Evolutionary conservation across 345 rosid species (phyloP), one percentile per base, ranked within the genome.

Genomic region (Melastoma malabathricum): DNA sequence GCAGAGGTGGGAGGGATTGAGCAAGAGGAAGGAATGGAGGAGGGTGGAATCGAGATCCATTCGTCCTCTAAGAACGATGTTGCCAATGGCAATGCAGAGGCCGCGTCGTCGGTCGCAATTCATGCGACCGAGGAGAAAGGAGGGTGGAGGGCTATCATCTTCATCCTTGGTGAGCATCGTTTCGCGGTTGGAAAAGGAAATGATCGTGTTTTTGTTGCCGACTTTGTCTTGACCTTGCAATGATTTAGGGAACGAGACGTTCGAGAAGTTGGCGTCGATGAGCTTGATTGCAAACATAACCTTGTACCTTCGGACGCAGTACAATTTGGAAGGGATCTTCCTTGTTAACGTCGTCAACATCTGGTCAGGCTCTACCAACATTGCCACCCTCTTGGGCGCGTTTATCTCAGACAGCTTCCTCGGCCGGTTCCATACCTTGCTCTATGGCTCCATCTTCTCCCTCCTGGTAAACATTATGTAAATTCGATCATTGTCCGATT

Each of bases 241-340:
- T 14, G 16, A 10, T 53, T 1, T 15, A 76, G 88, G 77, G 59
- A 86, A 86, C 27, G 79, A 86, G 56, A 69, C 88, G 0, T 80
- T 86, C 45, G 95, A 82, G 76, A 86, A 80, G 65, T 57, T 78
- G 59, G 90, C 95, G 13, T 82, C 86, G 1, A 74, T 82, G 85
- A 68, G 88, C 51, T 58, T 82, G 61, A 64, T 82, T 22, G 71
- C 76, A 34, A 76, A 80, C 57, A 41, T 82, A 45, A 59, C 73
- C 19, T 70, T 84, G 45, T 79, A 77, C 65, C 67, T 86, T 58
- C 65, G 66, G 19, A 65, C 20, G 2, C 63, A 68, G 44, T 86
- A 80, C 72, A 71, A 78, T 62, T 60, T 82, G 60, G 82, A 71
- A 34, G 85, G 88, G 41, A 69, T 78, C 3, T 55, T 50, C 55